Evolutionary conservation across 176 grass and related monocot genomes (phyloP).

Genomic region (Raddia distichophylla): DNA sequence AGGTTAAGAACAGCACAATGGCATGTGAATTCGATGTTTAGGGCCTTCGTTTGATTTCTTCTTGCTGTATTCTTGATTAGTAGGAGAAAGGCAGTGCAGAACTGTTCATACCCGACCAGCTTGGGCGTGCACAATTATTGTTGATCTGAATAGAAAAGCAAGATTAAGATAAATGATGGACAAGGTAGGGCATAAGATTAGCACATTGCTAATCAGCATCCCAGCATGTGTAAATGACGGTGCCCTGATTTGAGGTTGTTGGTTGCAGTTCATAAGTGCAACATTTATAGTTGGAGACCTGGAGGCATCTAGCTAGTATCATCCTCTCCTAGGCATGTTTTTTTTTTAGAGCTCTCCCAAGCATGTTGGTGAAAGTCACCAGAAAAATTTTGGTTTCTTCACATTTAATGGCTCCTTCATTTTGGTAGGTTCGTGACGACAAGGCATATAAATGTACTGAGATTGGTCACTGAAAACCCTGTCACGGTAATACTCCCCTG

Average conservation of each 20-base stretch:
- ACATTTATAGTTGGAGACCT: constrained; percentile 35
- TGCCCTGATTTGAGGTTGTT: not conserved
- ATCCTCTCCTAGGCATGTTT: not conserved
- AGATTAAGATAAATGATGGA: constrained; percentile 6
- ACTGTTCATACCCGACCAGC: not conserved
- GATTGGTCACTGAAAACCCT: constrained; percentile 29
- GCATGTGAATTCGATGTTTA: not conserved
- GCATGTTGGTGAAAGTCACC: constrained; percentile 26
- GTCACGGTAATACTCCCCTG: not conserved
- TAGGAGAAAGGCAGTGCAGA: not conserved
- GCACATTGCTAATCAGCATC: not conserved
- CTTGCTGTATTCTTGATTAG: not conserved
- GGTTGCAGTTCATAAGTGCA: constrained; percentile 8
- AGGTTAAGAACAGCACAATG: constrained; percentile 2
- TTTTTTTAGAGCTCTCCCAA: not conserved
- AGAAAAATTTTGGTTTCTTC: constrained; percentile 28
- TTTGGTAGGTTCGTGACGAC: constrained; percentile 49
- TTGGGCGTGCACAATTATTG: not conserved
- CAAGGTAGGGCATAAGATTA: not conserved
- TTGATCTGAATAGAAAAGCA: not conserved
- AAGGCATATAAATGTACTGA: constrained; percentile 16
- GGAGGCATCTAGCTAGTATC: not conserved
- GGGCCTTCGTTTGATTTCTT: not conserved
- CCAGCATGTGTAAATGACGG: not conserved
- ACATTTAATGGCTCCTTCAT: constrained; percentile 42